These are phyloP conservation scores for Saccharomycopsis fodiens DNA, from an alignment of 805 yeast species.

Conservation along the genomic window DNA sequence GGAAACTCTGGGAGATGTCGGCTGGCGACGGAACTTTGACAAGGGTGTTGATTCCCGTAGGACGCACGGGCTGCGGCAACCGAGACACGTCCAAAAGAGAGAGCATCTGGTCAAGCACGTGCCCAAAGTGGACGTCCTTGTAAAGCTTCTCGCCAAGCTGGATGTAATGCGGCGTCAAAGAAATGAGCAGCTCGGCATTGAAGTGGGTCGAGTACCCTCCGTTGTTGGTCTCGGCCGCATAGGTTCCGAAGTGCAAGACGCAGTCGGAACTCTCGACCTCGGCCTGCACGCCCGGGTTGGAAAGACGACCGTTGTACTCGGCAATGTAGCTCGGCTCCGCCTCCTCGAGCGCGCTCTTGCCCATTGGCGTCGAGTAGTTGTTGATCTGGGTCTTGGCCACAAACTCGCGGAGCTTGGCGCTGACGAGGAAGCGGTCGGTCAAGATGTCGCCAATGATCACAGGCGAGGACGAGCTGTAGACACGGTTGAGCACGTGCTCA, in stretches of 20 bases:
- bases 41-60: constrained; percentile 23
- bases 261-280: constrained; percentile 55
- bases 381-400: constrained; percentile 43
- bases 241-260: constrained; percentile 62
- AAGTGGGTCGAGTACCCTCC: constrained; percentile 54
- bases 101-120: constrained; percentile 41
- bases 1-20: constrained; percentile 40
- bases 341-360: constrained; percentile 71
- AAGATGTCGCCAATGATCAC: constrained; percentile 66
- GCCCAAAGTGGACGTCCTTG: constrained; percentile 39
- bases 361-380: constrained; percentile 56
- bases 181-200: constrained; percentile 34
- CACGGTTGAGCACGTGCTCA: constrained; percentile 36
- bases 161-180: constrained; percentile 47
- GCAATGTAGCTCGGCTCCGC: constrained; percentile 58
- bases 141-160: constrained; percentile 36
- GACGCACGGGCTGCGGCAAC: constrained; percentile 20
- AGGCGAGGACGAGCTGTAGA: constrained; percentile 52
- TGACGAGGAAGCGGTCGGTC: constrained; percentile 51
- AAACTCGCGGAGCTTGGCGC: constrained; percentile 36
- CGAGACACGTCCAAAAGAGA: constrained; percentile 28
- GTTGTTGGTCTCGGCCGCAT: constrained; percentile 58
- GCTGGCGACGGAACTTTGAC: constrained; percentile 25
- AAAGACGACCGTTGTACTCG: constrained; percentile 57
- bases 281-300: constrained; percentile 39